Evolutionary conservation across 352 stramenopile species (phyloP), one percentile per base, ranked within the genome.

Genomic region (Nothophytophthora sp.): DNA sequence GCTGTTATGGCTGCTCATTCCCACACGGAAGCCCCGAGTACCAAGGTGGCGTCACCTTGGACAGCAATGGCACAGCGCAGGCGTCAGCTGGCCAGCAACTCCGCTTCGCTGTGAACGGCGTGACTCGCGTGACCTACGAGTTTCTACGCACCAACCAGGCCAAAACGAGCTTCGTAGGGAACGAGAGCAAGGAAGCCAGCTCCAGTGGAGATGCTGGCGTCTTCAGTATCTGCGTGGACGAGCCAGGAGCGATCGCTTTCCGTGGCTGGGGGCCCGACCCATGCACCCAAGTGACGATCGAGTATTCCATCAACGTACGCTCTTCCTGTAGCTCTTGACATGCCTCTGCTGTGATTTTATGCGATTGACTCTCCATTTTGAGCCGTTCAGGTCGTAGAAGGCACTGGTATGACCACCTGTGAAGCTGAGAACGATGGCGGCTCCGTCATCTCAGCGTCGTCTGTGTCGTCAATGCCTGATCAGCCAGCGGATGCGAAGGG

Each of bases 1-100:
- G 72, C 62, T 83, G 72, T 66, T 83, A 74, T 57, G 57, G 55
- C 30, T 83, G 72, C 46, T 47, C 48, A 22, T 80, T 80, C 30
- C 27, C 44, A 4, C 67, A 83, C 35, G 72, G 68, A 27, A 66
- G 37, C 16, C 42, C 66, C 11, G 47, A 39, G 10, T 83, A 64
- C 51, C 36, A 63, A 34, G 60, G 62, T n/a, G 72, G 72, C 27
- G 60, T 80, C 19, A 68, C 25, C 23, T 79, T 73, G 32, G 42
- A 65, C 41, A 54, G 16, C 38, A 59, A 63, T 22, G 67, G 63
- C 4, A 35, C 27, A 9, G 46, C 63, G 8, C 39, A 65, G 22
- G 63, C 70, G 22, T 70, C 48, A 4, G 66, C 58, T 15, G 69
- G 69, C 23, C 45, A 52, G 24, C 38, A 36, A 22, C 57, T 86